Base-by-base conservation (phyloP, 2,329 filamentous ascomycete genomes). In the Gremmenia infestans region DNA sequence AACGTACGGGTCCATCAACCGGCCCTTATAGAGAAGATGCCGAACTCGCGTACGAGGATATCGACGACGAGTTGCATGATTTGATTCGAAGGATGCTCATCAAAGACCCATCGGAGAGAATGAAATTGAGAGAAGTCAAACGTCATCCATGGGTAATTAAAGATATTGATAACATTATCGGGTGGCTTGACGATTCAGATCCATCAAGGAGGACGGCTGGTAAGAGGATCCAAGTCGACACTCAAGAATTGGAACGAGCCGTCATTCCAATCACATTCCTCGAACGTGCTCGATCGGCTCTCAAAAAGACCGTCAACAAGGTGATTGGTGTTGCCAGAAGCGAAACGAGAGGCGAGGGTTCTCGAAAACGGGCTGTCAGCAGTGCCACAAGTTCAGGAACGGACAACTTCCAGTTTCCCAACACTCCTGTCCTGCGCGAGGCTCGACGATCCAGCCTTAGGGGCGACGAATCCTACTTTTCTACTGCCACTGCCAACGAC, bases 101-200 rank as follows among this genome's bases (percentile, higher is more conserved):
- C 63, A 99, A 97, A 73, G 91, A 97, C 67, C 92, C 93, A 0
- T 81, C 88, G 32, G 86, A 92, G 72, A 86, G 94, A 40, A 97
- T 99, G 66, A 88, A 89, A 7, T 77, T 99, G 51, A 85, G 87
- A 58, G 93, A 97, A 65, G 93, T 97, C 66, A 97, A 97, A 72
- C 87, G 89, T 58, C 94, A 99, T 69, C 86, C 87, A 5, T 99
- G 94, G 94, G 87, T 97, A 15, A 78, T 93, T 1, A 78, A 86
- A 56, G 91, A 88, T 60, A 82, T 97, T 47, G 75, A 82, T 36
- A 87, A 96, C 63, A 82, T 87, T 39, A 76, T 83, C 35, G 78
- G 80, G 9, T 99, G 94, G 94, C 82, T 97, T n/a, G 91, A 96
- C 65, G 91, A 96, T 60, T 96, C 92, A 1, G 93, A 97, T 67